Conservation (phyloP, 129 eudicot genomes). For the Lonicera japonica region DNA sequence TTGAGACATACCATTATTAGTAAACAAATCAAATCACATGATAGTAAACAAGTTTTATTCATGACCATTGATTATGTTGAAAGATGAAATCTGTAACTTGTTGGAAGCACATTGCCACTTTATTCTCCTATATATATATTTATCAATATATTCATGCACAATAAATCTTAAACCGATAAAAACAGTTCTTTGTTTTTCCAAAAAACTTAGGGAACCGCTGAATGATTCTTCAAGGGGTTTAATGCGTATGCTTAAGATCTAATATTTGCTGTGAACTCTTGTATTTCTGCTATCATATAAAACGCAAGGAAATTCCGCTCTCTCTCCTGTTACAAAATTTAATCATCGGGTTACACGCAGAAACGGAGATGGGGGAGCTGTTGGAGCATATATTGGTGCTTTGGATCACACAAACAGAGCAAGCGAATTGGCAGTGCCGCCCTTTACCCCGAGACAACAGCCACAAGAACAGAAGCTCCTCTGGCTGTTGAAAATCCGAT, state of each 20-base stretch:
- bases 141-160: no score
- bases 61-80: no score
- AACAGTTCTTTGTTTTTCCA: no score
- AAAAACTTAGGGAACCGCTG: no score
- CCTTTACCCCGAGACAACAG: slow-evolving; percentile 54
- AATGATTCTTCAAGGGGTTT: neutral
- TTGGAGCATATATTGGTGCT: slow-evolving; percentile 80
- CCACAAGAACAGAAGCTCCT: slow-evolving; percentile 33
- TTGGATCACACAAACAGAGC: slow-evolving; percentile 60
- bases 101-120: neutral
- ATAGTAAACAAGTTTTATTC: no score
- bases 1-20: no score
- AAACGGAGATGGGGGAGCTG: slow-evolving; percentile 83
- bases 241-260: neutral
- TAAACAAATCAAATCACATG: no score
- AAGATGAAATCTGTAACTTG: no score
- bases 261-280: neutral
- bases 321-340: neutral
- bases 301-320: neutral
- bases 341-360: slow-evolving; percentile 34
- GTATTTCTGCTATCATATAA: neutral
- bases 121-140: neutral
- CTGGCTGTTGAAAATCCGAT: slow-evolving; percentile 28
- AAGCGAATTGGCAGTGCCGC: slow-evolving; percentile 66
- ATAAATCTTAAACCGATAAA: neutral